phyloP scores from a whole-genome alignment of 352 stramenopile species.

The Phytophthora capsici region DNA sequence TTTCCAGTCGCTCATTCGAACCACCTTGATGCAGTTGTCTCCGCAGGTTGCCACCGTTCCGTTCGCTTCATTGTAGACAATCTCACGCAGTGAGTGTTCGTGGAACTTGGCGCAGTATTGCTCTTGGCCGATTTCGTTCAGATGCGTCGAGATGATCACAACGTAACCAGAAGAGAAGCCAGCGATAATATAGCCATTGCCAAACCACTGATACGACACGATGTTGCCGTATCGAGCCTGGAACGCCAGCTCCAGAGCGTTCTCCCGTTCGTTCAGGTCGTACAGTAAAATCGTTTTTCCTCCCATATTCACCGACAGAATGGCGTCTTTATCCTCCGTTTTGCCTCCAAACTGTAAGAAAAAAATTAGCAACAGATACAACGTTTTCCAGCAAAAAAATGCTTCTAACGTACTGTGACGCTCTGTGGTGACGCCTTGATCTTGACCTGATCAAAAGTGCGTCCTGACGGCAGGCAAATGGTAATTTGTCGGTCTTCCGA shows the following conservation, averaged over 20 bases:
- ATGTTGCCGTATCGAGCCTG: slow-evolving; percentile 90
- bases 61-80: slow-evolving; percentile 85
- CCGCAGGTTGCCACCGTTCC: slow-evolving; percentile 87
- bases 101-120: slow-evolving; percentile 89
- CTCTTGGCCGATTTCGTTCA: slow-evolving; percentile 90
- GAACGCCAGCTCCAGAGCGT: slow-evolving; percentile 92
- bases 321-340: slow-evolving; percentile 69
- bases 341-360: slow-evolving; percentile 77
- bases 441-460: slow-evolving; percentile 79
- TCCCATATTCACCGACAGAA: slow-evolving; percentile 91
- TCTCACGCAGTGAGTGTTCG: slow-evolving; percentile 75
- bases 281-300: slow-evolving; percentile 91
- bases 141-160: slow-evolving; percentile 90
- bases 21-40: slow-evolving; percentile 90
- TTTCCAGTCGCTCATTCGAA: slow-evolving; percentile 93
- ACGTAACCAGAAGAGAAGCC: slow-evolving; percentile 92
- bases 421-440: slow-evolving; percentile 76
- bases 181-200: slow-evolving; percentile 89
- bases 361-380: slow-evolving; percentile 8
- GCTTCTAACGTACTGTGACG: slow-evolving; percentile 48
- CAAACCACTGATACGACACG: slow-evolving; percentile 91
- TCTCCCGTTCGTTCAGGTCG: slow-evolving; percentile 88
- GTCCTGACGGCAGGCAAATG: slow-evolving; percentile 68
- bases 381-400: slow-evolving; percentile 2
- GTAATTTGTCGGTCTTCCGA: slow-evolving; percentile 83